phyloP scores from a whole-genome alignment of 495 filamentous ascomycete species.

The Hypoxylon trugodes region DNA sequence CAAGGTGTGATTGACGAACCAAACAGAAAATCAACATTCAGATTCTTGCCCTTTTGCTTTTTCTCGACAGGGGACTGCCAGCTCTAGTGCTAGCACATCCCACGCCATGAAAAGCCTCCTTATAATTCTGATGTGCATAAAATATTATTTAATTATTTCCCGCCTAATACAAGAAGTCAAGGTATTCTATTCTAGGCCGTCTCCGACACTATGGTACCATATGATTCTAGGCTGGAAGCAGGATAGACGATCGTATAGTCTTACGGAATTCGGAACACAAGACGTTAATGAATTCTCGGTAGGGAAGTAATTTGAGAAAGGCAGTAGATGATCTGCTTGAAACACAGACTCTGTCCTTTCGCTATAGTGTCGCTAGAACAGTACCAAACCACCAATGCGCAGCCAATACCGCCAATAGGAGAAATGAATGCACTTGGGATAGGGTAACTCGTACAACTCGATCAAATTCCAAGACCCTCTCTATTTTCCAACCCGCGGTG shows the following conservation, averaged over 20 bases:
- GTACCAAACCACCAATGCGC: conserved; percentile 22
- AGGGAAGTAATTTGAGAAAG: conserved; percentile 21
- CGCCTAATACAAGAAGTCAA: conserved; percentile 30
- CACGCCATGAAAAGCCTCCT: background rate
- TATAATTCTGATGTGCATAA: conserved; percentile 32
- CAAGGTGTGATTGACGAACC: conserved; percentile 9
- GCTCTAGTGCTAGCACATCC: conserved; percentile 4
- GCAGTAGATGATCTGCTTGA: conserved; percentile 38
- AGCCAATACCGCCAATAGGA: conserved; percentile 33
- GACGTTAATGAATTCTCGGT: conserved; percentile 25
- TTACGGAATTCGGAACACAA: conserved; percentile 21
- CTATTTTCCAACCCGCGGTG: conserved; percentile 36
- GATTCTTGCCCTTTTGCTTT: background rate
- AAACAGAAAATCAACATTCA: conserved; percentile 13
- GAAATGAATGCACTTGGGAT: conserved; percentile 15
- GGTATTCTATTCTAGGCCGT: conserved; percentile 35
- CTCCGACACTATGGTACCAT: conserved; percentile 40
- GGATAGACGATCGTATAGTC: conserved; percentile 22
- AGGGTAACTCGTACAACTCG: conserved; percentile 33
- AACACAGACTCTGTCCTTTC: conserved; percentile 26
- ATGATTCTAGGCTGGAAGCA: conserved; percentile 28
- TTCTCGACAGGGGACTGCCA: conserved; percentile 17
- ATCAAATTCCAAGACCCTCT: conserved; percentile 15
- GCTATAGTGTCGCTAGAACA: conserved; percentile 15
- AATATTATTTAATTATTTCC: conserved; percentile 14